Conservation (phyloP, 1,284 basidiomycete genomes). For the Fomitopsis palustris region DNA sequence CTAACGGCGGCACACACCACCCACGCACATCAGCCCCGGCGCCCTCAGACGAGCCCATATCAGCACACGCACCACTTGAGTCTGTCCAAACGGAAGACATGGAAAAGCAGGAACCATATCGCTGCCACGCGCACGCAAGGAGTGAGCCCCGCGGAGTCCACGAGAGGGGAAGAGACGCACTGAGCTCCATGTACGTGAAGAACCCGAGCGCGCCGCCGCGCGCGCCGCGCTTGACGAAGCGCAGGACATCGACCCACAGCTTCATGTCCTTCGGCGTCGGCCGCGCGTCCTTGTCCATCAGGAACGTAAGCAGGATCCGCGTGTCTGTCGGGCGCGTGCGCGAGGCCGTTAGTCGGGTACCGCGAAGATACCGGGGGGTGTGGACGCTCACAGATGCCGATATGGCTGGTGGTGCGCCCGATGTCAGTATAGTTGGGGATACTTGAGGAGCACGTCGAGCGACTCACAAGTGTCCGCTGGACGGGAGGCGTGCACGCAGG, state of each 20-base stretch:
- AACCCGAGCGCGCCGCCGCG: slow-evolving; percentile 54
- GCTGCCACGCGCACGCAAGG: slow-evolving; percentile 22
- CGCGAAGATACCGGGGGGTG: too few relatives aligned
- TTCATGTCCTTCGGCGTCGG: slow-evolving; percentile 57
- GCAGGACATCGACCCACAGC: slow-evolving; percentile 59
- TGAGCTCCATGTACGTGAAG: slow-evolving; percentile 64
- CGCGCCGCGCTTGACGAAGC: slow-evolving; percentile 55
- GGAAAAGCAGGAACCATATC: slow-evolving; percentile 48
- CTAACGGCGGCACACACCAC: slow-evolving; percentile 13
- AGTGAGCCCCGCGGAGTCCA: neutral
- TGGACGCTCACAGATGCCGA: slow-evolving; percentile 42
- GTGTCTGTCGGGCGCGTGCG: slow-evolving; percentile 37
- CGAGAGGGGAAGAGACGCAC: slow-evolving; percentile 28
- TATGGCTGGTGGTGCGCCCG: slow-evolving; percentile 39
- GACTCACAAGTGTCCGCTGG: slow-evolving; percentile 39
- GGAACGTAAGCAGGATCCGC: slow-evolving; percentile 54
- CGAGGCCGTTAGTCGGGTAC: too few relatives aligned
- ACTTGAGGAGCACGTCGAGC: too few relatives aligned
- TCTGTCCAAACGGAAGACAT: slow-evolving; percentile 42
- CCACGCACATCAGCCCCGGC: neutral
- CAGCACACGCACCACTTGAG: slow-evolving; percentile 36
- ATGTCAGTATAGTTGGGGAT: too few relatives aligned
- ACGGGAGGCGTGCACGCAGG: neutral
- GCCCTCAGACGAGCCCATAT: neutral
- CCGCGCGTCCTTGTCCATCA: slow-evolving; percentile 50